Percentiles rank a stretch among this genome's conserved stretches.
These are phyloP conservation scores for Triticum dicoccoides DNA, from an alignment of 176 grass and related monocot genomes.

Conservation along the genomic window DNA sequence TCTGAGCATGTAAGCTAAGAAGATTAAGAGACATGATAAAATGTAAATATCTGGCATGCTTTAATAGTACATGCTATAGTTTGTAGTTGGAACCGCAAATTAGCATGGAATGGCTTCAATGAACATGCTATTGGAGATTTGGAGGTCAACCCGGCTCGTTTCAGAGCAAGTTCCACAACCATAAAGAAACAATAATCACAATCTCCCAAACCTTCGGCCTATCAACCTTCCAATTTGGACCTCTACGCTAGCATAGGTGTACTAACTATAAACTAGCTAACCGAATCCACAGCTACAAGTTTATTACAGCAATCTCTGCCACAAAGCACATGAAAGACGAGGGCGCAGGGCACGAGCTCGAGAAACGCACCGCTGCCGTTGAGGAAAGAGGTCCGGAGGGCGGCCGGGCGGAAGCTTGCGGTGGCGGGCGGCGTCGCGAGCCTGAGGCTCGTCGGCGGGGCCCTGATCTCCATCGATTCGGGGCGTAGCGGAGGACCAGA, in stretches of 20 bases:
- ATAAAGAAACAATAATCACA: neutral
- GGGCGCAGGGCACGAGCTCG: neutral
- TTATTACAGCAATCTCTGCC: neutral
- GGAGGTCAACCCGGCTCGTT: neutral
- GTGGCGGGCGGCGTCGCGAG: constrained; percentile 17
- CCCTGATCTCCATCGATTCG: constrained; percentile 45
- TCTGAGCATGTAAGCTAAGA: neutral
- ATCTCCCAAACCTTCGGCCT: neutral
- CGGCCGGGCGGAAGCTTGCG: constrained; percentile 15
- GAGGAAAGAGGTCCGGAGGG: constrained; percentile 42
- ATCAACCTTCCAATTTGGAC: neutral
- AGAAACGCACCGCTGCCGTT: constrained; percentile 35
- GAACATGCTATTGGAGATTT: neutral
- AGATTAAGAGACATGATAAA: neutral
- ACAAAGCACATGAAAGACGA: neutral
- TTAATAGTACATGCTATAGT: neutral
- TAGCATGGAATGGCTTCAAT: neutral
- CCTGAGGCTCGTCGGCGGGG: constrained; percentile 37
- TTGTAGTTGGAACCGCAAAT: neutral
- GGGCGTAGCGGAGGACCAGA: neutral
- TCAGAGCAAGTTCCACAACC: neutral
- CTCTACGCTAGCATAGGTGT: neutral
- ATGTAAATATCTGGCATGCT: constrained; percentile 3
- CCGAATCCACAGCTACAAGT: neutral
- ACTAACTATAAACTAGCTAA: neutral